A percentile compares a stretch with the other conserved stretches of the same genome.
phyloP scores from a whole-genome alignment of 2,329 filamentous ascomycete genomes.

The Parafenestella ontariensis region DNA sequence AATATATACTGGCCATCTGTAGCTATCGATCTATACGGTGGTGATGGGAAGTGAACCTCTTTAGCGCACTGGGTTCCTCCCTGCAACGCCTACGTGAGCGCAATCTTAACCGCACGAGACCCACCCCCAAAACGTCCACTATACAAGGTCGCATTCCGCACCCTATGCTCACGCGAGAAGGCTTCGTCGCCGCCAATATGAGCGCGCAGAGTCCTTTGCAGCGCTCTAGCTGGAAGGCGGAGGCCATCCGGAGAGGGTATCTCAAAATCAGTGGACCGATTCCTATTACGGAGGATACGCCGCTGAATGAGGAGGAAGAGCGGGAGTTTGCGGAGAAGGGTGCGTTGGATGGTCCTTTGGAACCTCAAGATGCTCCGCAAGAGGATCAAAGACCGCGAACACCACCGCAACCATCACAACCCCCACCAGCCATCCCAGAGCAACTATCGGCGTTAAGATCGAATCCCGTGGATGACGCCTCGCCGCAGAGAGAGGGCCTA shows the following conservation, averaged over 20 bases:
- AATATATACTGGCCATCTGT: conserved; percentile 10
- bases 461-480: conserved; percentile 15
- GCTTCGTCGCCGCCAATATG: conserved; percentile 40
- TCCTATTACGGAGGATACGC: conserved; percentile 47
- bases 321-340: conserved; percentile 37
- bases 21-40: conserved; percentile 16
- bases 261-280: conserved; percentile 50
- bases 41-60: conserved; percentile 24
- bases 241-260: conserved; percentile 48
- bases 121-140: conserved; percentile 15
- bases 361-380: conserved; percentile 20
- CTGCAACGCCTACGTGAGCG: conserved; percentile 31
- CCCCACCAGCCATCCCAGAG: conserved; percentile 18
- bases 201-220: conserved; percentile 35
- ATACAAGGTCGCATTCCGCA: conserved; percentile 18
- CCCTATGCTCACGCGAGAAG: conserved; percentile 45
- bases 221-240: conserved; percentile 49
- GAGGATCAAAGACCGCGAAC: conserved; percentile 17
- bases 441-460: conserved; percentile 15
- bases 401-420: conserved; percentile 19
- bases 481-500: conserved; percentile 11
- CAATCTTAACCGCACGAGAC: conserved; percentile 32
- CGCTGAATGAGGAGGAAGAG: conserved; percentile 46
- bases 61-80: conserved; percentile 26
- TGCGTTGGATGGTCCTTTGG: conserved; percentile 17